phyloP scores from a whole-genome alignment of 352 stramenopile species.

The Globisporangium heterothallicum region DNA sequence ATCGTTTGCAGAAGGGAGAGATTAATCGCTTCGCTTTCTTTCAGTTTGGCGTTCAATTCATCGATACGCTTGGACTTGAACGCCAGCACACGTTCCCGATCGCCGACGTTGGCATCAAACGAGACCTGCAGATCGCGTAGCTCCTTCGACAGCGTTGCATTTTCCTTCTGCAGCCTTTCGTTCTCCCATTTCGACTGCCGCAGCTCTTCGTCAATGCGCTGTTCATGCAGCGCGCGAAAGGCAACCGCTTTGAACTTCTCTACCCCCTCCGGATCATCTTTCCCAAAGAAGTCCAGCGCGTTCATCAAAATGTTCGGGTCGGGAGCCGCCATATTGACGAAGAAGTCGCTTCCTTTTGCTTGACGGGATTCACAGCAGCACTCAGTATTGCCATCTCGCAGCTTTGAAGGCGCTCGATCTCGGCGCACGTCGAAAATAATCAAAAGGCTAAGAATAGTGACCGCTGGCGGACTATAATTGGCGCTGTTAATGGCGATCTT shows the following conservation, averaged over 20 bases:
- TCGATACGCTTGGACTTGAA: slow-evolving; percentile 69
- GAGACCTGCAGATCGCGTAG: slow-evolving; percentile 34
- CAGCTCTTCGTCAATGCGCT: slow-evolving; percentile 61
- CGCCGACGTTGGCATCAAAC: slow-evolving; percentile 51
- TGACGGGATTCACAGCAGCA: too few species aligned
- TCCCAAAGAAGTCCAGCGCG: slow-evolving; percentile 51
- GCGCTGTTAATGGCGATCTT: background rate
- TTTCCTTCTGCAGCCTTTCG: slow-evolving; percentile 28
- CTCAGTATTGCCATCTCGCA: too few species aligned
- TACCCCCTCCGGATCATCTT: slow-evolving; percentile 36
- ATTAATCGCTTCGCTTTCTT: slow-evolving; percentile 48
- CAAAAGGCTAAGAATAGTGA: slow-evolving; percentile 1
- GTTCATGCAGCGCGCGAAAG: slow-evolving; percentile 57
- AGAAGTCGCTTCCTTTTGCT: too few species aligned
- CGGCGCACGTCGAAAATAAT: too few species aligned
- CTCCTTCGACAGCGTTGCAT: slow-evolving; percentile 23
- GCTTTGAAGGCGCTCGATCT: too few species aligned
- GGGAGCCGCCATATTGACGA: too few species aligned
- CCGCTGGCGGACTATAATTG: background rate
- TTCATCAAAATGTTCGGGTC: slow-evolving; percentile 19
- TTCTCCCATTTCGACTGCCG: slow-evolving; percentile 35
- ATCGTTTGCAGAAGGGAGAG: slow-evolving; percentile 42
- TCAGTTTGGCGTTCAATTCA: slow-evolving; percentile 42
- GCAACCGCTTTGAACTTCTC: slow-evolving; percentile 66
- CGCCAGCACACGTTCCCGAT: slow-evolving; percentile 57